Base-by-base conservation (phyloP, 192 early-diverging fungal species). In the Neocallimastix lanati region DNA sequence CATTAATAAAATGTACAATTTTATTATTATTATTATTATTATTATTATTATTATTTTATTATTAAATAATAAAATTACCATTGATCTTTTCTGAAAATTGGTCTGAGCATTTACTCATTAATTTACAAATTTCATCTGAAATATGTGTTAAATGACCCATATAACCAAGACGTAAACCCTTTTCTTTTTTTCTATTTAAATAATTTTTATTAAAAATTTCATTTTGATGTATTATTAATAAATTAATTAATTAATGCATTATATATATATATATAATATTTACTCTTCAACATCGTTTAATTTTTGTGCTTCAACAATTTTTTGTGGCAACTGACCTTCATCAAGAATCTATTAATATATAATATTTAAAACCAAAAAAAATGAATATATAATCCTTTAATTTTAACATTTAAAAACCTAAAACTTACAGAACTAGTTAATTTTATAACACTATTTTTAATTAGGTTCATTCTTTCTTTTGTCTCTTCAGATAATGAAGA, bases 131-230 rank as follows among this genome's bases (percentile, higher is more conserved):
- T 82, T 98, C 98, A 81, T 99, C 98, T 28, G 96, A 91, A 78
- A 99, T 97, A 78, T 95, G 95, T 0, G 95, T 98, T 82, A 98
- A 85, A 81, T 99, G 98, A 16, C 98, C 98, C 98, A 99, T 99
- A 83, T 94, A 98, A 13, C 96, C 98, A 29, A 98, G 87, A 36
- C 96, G 90, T 27, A 93, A 90, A 30, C 96, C 96, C 58, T 96
- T 95, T 16, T 94, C 93, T 82, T 94, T 85, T 35, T 90, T 90
- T 28, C 92, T 94, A 81, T 80, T n/a, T n/a, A n/a, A n/a, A n/a
- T n/a, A n/a, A n/a, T n/a, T n/a, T n/a, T n/a, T n/a, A n/a, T n/a
- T n/a, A n/a, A n/a, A n/a, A n/a, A n/a, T n/a, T n/a, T n/a, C n/a
- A n/a, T n/a, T n/a, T n/a, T n/a, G n/a, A n/a, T n/a, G n/a, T n/a